phyloP scores from a whole-genome alignment of 1,139 yeast genomes.

The Hansenula lynferdii region DNA sequence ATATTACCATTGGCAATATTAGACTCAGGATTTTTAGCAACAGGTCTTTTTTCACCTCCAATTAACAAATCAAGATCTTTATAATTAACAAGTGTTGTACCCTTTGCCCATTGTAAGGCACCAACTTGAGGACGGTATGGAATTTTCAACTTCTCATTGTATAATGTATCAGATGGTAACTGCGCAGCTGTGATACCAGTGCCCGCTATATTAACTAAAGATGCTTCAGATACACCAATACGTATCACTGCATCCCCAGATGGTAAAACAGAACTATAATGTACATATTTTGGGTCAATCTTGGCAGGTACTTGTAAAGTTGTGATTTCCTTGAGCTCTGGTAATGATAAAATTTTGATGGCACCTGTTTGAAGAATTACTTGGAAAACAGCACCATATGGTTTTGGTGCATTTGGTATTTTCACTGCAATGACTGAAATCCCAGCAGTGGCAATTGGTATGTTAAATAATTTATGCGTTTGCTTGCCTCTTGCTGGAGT shows the following conservation, averaged over 20 bases:
- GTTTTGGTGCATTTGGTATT: constrained; percentile 22
- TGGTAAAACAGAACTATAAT: constrained; percentile 46
- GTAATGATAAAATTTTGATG: constrained; percentile 41
- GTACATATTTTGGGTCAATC: constrained; percentile 34
- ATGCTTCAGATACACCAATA: constrained; percentile 52
- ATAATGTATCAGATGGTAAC: constrained; percentile 40
- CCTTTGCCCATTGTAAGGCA: constrained; percentile 85
- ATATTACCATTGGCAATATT: constrained; percentile 51
- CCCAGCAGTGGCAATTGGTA: constrained; percentile 54
- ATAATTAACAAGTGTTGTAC: constrained; percentile 53
- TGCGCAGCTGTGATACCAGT: constrained; percentile 27
- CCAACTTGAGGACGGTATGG: constrained; percentile 82
- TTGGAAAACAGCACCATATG: constrained; percentile 37
- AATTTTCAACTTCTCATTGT: constrained; percentile 53
- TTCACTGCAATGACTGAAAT: constrained; percentile 39
- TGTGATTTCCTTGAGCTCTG: constrained; percentile 47
- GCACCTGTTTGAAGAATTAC: constrained; percentile 37
- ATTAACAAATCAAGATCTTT: constrained; percentile 56
- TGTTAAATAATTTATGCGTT: constrained; percentile 48
- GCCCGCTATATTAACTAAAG: constrained; percentile 40
- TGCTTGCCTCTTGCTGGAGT: constrained; percentile 56
- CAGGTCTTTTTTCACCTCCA: constrained; percentile 56
- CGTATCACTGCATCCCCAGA: constrained; percentile 75
- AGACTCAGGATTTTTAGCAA: constrained; percentile 51
- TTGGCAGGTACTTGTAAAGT: constrained; percentile 36